Conservation (phyloP, 129 eudicot species). For the Heracleum sosnowskyi region DNA sequence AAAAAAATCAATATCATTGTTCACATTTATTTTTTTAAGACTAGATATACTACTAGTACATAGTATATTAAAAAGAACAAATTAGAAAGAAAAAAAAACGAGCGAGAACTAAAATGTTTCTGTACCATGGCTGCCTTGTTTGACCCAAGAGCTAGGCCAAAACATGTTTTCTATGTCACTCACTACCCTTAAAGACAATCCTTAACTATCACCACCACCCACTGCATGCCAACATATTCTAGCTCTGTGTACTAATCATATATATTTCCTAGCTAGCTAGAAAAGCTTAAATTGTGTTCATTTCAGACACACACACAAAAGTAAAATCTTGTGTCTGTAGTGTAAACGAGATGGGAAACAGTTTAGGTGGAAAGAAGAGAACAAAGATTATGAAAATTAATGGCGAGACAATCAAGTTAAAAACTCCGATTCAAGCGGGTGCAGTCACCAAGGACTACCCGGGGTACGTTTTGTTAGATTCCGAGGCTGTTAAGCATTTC, state of each 20-base stretch:
- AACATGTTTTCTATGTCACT: neutral
- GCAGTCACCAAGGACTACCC: constrained; percentile 4
- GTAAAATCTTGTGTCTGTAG: neutral
- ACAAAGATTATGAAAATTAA: constrained; percentile 1
- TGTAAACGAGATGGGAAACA: neutral
- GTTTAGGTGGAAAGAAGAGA: neutral
- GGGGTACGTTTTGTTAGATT: neutral
- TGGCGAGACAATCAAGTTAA: constrained; percentile 4
- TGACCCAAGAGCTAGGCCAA: neutral
- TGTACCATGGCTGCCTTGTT: neutral
- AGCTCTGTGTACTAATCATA: neutral
- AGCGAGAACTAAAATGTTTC: neutral
- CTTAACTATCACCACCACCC: constrained; percentile 7
- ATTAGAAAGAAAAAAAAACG: neutral
- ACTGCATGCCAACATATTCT: neutral
- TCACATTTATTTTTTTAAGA: too few species aligned
- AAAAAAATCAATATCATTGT: too few species aligned
- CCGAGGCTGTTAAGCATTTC: constrained; percentile 6
- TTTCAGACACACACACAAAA: neutral
- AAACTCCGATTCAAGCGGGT: neutral
- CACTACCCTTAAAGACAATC: neutral
- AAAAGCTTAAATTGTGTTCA: neutral
- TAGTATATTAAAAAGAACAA: neutral
- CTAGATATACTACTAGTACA: too few species aligned
- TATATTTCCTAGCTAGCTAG: neutral